Evolutionary conservation across 805 yeast species (phyloP), one percentile per base, ranked within the genome.

Genomic region (Candida chauliodis): DNA sequence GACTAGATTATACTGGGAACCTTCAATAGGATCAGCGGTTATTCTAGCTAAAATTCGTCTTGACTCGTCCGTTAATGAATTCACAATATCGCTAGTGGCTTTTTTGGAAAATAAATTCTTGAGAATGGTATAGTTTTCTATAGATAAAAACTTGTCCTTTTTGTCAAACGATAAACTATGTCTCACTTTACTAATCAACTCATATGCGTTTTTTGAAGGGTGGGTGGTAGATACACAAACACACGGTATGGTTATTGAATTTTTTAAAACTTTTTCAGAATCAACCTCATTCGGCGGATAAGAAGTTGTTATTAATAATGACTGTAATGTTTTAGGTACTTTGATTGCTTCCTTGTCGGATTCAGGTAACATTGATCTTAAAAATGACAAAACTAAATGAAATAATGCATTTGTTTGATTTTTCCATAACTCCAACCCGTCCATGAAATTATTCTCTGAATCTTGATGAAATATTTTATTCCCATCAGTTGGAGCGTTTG

Each of bases 401-500:
- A 85, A 84, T 63, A 87, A 75, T 0, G 96, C 96, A 54, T 85
- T 87, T 4, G 93, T 80, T 2, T 89, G 86, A 2, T 84, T 79
- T 29, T 81, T 66, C 95, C 95, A 88, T 32, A 76, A 74, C 31
- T 76, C 75, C 39, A 87, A 57, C 2, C 95, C 96, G 44, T 83
- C 81, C 25, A 74, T 73, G 55, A 84, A 85, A 30, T 51, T 55
- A 37, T 52, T 49, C 40, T 66, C 72, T 15, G 14, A 8, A 6
- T 37, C 31, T 7, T 21, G 7, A 10, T 8, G 10, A 10, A 21
- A 21, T 21, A 8, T 7, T 21, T 21, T 21, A 21, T 69, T 66
- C 1, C 73, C 71, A 40, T 64, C 65, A 49, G 13, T 37, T 55
- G 1, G 73, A 70, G 35, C 49, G 11, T 38, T 55, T 0, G 73